phyloP scores from a whole-genome alignment of 1,284 basidiomycete species.

The Xanthoconium separans region DNA sequence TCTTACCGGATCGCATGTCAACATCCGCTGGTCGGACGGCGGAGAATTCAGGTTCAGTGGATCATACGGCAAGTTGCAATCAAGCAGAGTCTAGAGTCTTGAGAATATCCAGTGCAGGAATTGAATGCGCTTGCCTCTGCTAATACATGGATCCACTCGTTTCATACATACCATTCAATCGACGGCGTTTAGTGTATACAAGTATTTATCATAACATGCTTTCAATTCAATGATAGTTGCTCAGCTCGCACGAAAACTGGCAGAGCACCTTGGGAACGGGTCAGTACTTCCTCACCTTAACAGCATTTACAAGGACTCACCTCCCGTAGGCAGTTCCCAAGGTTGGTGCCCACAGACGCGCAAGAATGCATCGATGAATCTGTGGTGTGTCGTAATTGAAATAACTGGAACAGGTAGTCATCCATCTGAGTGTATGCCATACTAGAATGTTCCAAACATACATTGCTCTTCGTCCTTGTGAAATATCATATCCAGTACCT shows the following conservation, averaged over 20 bases:
- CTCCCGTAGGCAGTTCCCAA: constrained; percentile 59
- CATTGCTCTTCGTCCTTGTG: constrained; percentile 48
- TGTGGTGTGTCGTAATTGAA: constrained; percentile 64
- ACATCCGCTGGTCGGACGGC: constrained; percentile 47
- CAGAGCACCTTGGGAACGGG: constrained; percentile 21
- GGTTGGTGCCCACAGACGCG: constrained; percentile 40
- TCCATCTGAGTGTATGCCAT: not conserved
- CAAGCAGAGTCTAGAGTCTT: not conserved
- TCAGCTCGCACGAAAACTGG: constrained; percentile 24
- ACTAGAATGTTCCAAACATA: constrained; percentile 27
- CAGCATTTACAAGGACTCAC: constrained; percentile 33
- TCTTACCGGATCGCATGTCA: constrained; percentile 45
- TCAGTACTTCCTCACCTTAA: constrained; percentile 5
- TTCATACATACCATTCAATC: not conserved
- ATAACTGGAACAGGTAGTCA: constrained; percentile 42
- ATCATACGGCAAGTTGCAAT: constrained; percentile 37
- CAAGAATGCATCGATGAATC: constrained; percentile 57
- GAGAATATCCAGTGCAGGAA: not conserved
- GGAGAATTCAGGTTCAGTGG: constrained; percentile 55
- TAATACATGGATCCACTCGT: not conserved
- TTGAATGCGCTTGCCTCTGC: not conserved
- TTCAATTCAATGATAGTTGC: constrained; percentile 13
- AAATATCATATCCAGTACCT: constrained; percentile 69
- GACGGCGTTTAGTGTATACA: not conserved
- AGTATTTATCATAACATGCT: not conserved